These are phyloP conservation scores for Sequoia sempervirens DNA, from an alignment of 75 land plant species.

Conservation along the genomic window DNA sequence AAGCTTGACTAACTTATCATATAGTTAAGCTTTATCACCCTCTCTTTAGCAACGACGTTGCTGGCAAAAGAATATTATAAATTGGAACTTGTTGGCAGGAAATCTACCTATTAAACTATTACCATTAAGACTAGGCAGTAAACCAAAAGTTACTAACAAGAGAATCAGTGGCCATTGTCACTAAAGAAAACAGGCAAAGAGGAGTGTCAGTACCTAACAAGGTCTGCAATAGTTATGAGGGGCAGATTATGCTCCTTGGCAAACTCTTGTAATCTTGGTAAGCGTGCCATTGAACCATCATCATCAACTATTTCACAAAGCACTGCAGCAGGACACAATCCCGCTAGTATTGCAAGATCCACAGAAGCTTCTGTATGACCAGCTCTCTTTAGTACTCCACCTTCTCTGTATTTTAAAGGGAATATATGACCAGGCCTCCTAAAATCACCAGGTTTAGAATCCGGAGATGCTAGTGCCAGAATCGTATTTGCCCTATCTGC, in stretches of 20 bases:
- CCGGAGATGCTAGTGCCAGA: slow-evolving; percentile 72
- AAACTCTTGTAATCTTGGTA: slow-evolving; percentile 81
- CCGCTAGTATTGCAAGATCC: slow-evolving; percentile 88
- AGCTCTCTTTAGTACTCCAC: slow-evolving; percentile 97
- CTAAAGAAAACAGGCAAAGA: neutral
- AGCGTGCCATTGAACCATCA: slow-evolving; percentile 96
- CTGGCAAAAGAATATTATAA: neutral
- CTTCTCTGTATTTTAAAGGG: slow-evolving; percentile 92
- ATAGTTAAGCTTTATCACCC: neutral
- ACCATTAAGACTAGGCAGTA: neutral
- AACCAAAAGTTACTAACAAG: neutral
- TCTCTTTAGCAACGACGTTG: neutral
- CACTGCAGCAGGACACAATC: slow-evolving; percentile 75
- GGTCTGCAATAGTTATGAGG: slow-evolving; percentile 90
- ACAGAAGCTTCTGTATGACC: slow-evolving; percentile 99
- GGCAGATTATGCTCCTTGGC: slow-evolving; percentile 70
- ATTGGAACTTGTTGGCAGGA: neutral
- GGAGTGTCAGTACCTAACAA: slow-evolving; percentile 60
- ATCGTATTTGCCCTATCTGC: slow-evolving; percentile 80
- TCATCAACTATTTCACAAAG: slow-evolving; percentile 95
- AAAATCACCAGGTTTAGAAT: slow-evolving; percentile 83
- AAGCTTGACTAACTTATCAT: neutral
- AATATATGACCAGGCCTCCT: slow-evolving; percentile 93
- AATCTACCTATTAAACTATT: neutral
- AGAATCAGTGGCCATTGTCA: neutral